Base-by-base conservation (phyloP, 75 land plant genomes). In the Adiantum capillusveneris region DNA sequence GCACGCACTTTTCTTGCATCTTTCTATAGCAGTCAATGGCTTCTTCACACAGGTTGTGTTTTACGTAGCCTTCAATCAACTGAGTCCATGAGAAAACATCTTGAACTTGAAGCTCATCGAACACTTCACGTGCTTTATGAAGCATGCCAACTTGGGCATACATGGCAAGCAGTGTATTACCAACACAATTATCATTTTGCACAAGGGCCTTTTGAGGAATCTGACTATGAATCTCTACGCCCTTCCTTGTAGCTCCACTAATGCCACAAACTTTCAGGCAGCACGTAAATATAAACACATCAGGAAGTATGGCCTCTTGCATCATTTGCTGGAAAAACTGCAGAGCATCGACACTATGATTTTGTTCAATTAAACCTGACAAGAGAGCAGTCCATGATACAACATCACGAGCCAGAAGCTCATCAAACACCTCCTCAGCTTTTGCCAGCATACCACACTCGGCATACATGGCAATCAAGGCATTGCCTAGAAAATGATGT, bases 341-440 rank as follows among this genome's bases (percentile, higher is more conserved):
- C 29, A 81, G 21, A 31, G 84, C 84, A 63, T 76, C 74, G 39
- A 59, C 50, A 36, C 70, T 61, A 66, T 44, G 64, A 11, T 76
- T 76, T 59, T 81, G 75, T 61, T 76, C 75, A 31, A 71, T 64
- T 26, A 58, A 60, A 11, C 69, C 79, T 14, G 67, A 79, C 18
- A 83, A 62, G 67, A 83, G 71, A 7, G 81, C 68, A 64, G 78
- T 75, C 81, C 85, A 83, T 19, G 85, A 78, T 29, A 78, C 75
- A 60, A 75, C 54, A 53, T 61, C 75, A 45, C 54, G 79, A 31
- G 2, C 12, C 18, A 58, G 70, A 58, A 83, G 71, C 13, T 42
- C 62, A 11, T 69, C 64, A 50, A 83, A 78, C 16, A 78, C 63
- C 34, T 36, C 27, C 45, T 70, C 57, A 29, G 85, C 85, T n/a